Conservation (phyloP, 2,329 filamentous ascomycete genomes). For the Paraconiothyrium brasiliense region DNA sequence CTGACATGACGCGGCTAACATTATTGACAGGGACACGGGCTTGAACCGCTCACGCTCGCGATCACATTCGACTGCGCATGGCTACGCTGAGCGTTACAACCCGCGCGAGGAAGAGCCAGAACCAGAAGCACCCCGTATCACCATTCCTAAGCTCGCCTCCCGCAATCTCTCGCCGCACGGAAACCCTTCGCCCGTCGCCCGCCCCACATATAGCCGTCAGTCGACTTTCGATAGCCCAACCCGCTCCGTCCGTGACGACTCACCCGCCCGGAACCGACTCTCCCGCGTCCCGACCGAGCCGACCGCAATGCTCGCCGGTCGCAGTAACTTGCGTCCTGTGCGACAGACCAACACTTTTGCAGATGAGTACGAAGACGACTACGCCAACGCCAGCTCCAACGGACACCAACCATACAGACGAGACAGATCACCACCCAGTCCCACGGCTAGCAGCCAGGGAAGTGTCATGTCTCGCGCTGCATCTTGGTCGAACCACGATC, state of each 20-base stretch:
- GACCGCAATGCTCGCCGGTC: conserved; percentile 57
- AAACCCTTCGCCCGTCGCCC: conserved; percentile 47
- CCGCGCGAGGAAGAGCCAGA: conserved; percentile 66
- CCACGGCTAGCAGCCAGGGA: conserved; percentile 59
- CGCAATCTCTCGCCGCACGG: conserved; percentile 54
- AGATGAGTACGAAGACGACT: conserved; percentile 50
- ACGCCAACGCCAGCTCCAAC: conserved; percentile 34
- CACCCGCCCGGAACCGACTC: conserved; percentile 58
- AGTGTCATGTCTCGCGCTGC: conserved; percentile 61
- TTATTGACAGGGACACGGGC: conserved; percentile 35
- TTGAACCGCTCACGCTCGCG: conserved; percentile 62
- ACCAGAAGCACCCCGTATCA: conserved; percentile 60
- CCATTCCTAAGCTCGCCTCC: conserved; percentile 52
- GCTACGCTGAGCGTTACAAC: conserved; percentile 68
- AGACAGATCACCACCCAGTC: conserved; percentile 62
- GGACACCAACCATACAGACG: conserved; percentile 35
- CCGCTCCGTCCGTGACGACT: conserved; percentile 62
- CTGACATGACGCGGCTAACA: conserved; percentile 27
- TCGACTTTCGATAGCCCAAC: conserved; percentile 68
- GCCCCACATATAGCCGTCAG: conserved; percentile 61
- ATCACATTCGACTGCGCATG: conserved; percentile 69
- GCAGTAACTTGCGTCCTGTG: conserved; percentile 57
- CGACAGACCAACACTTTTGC: conserved; percentile 46
- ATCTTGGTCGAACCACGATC: conserved; percentile 57
- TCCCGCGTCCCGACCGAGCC: conserved; percentile 65